These are phyloP conservation scores for Starmerella floris DNA, from an alignment of 805 yeast genomes.

Conservation along the genomic window DNA sequence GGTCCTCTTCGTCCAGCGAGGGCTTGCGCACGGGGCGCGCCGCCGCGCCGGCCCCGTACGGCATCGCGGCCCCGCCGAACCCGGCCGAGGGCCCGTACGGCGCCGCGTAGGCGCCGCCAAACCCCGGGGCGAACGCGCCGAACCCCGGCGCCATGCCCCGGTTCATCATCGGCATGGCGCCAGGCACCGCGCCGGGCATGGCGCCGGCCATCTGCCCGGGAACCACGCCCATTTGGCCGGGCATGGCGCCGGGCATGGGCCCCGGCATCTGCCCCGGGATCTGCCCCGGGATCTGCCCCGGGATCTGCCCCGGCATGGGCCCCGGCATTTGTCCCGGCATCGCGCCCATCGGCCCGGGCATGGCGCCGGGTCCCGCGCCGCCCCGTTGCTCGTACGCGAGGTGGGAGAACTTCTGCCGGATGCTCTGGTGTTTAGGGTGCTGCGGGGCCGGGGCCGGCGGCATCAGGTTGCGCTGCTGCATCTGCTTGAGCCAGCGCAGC, in stretches of 20 bases:
- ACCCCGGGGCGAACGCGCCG: not conserved
- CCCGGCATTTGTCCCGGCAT: not conserved
- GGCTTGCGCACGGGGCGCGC: not conserved
- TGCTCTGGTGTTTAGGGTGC: conserved; percentile 26
- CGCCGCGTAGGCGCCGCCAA: not conserved
- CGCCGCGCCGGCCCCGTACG: not conserved
- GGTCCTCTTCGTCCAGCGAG: conserved; percentile 28
- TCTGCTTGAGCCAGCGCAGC: conserved; percentile 26
- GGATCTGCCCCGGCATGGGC: not conserved
- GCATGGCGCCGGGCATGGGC: conserved; percentile 1
- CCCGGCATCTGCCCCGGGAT: not conserved
- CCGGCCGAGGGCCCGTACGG: not conserved
- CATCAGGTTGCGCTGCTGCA: conserved; percentile 24
- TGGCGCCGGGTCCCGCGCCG: conserved; percentile 1
- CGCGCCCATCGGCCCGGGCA: not conserved
- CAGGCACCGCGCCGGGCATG: not conserved
- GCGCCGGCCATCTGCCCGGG: not conserved
- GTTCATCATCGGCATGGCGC: not conserved
- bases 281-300: conserved; percentile 1
- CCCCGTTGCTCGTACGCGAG: conserved; percentile 7
- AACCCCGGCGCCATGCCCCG: not conserved
- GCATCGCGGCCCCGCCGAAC: not conserved
- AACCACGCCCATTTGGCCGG: not conserved
- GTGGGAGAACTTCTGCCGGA: conserved; percentile 29
- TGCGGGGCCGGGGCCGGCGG: conserved; percentile 12